These are phyloP conservation scores for Russula vinacea DNA, from an alignment of 768 basidiomycete genomes.

Conservation along the genomic window DNA sequence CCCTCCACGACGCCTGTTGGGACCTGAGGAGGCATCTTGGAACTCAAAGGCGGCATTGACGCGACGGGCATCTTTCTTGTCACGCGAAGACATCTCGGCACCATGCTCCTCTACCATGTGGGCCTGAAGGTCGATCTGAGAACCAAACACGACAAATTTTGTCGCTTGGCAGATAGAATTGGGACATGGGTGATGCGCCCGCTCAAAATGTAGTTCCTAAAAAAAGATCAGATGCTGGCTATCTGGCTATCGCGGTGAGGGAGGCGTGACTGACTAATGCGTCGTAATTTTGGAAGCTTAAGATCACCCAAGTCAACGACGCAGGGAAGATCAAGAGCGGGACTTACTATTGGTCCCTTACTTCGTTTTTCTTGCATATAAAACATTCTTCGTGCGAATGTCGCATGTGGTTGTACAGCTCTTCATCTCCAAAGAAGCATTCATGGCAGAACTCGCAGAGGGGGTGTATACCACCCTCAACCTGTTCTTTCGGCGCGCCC, in stretches of 20 bases:
- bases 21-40: conserved; percentile 47
- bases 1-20: conserved; percentile 42
- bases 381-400: conserved; percentile 96
- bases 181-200: conserved; percentile 73
- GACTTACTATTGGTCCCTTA: conserved; percentile 81
- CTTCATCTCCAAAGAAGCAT: conserved; percentile 91
- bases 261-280: conserved; percentile 49
- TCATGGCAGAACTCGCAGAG: conserved; percentile 88
- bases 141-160: conserved; percentile 94
- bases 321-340: conserved; percentile 3
- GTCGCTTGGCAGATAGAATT: conserved; percentile 70
- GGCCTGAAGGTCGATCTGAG: conserved; percentile 82
- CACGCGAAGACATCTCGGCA: conserved; percentile 64
- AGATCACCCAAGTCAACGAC: neutral
- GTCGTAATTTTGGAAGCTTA: conserved; percentile 77
- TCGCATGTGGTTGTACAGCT: conserved; percentile 90
- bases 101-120: conserved; percentile 88
- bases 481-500: conserved; percentile 47
- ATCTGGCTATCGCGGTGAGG: neutral
- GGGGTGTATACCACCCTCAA: conserved; percentile 73
- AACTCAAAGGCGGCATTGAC: conserved; percentile 67
- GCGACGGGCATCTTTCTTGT: conserved; percentile 64
- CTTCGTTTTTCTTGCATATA: conserved; percentile 79
- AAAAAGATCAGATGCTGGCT: neutral
- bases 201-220: conserved; percentile 74